Evolutionary conservation across 2,329 filamentous ascomycete species (phyloP).

Genomic region (Fusarium metavorans): DNA sequence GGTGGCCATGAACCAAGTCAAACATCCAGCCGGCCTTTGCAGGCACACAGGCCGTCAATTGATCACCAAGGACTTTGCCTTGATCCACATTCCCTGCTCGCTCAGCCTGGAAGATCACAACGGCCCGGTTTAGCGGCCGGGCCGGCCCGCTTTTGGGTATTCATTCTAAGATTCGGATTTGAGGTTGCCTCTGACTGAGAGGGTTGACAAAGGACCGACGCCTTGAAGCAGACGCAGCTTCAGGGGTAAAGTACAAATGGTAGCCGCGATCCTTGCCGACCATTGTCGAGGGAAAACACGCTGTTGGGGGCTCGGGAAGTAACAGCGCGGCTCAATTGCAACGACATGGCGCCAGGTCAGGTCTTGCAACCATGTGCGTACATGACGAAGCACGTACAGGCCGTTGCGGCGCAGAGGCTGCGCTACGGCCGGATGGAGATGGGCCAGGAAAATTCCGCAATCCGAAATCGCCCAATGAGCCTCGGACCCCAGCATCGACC

Average conservation of each 20-base stretch:
- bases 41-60: constrained; percentile 27
- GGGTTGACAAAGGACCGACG: constrained; percentile 5
- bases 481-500: constrained; percentile 14
- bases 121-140: constrained; percentile 43
- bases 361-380: constrained; percentile 18
- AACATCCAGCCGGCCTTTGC: constrained; percentile 8
- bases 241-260: not conserved
- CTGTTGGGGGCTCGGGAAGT: not conserved
- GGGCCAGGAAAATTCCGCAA: constrained; percentile 28
- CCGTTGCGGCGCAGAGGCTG: constrained; percentile 16
- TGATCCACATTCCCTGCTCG: constrained; percentile 20
- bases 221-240: not conserved
- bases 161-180: constrained; percentile 23
- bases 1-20: constrained; percentile 21
- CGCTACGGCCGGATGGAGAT: constrained; percentile 31
- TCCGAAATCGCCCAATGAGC: constrained; percentile 32
- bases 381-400: constrained; percentile 17
- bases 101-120: constrained; percentile 34
- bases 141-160: constrained; percentile 41
- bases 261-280: not conserved
- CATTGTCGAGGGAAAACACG: not conserved
- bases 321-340: constrained; percentile 28
- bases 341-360: constrained; percentile 8
- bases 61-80: constrained; percentile 15
- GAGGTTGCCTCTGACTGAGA: constrained; percentile 7